Evolutionary conservation across 345 rosid species (phyloP).

Genomic region (Passiflora organensis): DNA sequence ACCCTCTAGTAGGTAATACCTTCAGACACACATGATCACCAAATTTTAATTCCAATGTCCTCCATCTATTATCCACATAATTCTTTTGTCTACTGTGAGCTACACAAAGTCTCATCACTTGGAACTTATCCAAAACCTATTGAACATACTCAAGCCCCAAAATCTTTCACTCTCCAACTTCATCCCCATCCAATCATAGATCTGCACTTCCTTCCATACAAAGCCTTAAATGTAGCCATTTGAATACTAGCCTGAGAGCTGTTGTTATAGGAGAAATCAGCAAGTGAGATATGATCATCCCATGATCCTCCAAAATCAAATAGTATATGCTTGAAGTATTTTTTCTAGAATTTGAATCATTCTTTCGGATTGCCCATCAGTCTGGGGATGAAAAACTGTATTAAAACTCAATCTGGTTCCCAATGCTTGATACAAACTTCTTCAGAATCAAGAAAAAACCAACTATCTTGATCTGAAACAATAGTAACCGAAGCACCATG

Average conservation of each 20-base stretch:
- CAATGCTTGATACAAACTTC: not conserved
- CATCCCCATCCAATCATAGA: not conserved
- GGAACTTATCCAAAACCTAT: not conserved
- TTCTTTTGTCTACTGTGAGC: not conserved
- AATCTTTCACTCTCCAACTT: not conserved
- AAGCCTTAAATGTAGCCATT: not conserved
- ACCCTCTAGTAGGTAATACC: not conserved
- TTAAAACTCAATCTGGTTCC: not conserved
- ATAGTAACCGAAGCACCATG: not conserved
- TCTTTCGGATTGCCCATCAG: no score
- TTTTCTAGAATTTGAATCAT: no score
- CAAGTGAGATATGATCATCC: not conserved
- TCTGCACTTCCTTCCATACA: not conserved
- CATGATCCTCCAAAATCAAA: not conserved
- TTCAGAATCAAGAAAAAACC: not conserved
- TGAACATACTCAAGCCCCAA: not conserved
- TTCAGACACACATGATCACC: not conserved
- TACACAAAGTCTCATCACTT: not conserved
- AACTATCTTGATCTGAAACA: not conserved
- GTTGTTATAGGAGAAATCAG: not conserved
- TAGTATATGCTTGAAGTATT: no score
- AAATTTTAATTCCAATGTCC: not conserved
- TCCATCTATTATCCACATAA: not conserved
- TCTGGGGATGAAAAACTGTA: no score
- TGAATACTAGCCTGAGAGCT: not conserved